These are phyloP conservation scores for Pisolithus sp. DNA, from an alignment of 768 basidiomycete species.

Conservation along the genomic window DNA sequence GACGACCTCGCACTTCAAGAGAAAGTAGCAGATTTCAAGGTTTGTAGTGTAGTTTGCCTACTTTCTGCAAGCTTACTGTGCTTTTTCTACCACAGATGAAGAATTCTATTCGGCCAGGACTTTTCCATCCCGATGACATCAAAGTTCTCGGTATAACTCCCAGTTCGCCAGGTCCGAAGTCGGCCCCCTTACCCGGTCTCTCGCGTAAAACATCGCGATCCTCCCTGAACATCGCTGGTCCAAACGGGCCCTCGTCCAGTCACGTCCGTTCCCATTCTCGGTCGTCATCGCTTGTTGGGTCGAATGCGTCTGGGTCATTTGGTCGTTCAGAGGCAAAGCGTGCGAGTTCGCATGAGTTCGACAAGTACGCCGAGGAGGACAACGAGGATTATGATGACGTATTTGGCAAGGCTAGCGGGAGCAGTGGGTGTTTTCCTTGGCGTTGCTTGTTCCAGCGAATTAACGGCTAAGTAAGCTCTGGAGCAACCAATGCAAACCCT, in stretches of 20 bases:
- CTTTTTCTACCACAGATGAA: conserved; percentile 42
- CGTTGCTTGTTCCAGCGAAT: not conserved
- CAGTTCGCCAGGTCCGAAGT: conserved; percentile 50
- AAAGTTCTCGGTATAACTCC: conserved; percentile 59
- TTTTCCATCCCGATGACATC: conserved; percentile 88
- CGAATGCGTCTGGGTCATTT: conserved; percentile 45
- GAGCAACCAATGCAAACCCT: conserved; percentile 68
- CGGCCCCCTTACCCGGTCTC: conserved; percentile 60
- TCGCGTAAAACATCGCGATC: conserved; percentile 49
- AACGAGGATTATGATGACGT: conserved; percentile 94
- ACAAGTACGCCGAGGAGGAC: conserved; percentile 83
- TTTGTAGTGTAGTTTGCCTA: conserved; percentile 22
- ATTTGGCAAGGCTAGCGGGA: conserved; percentile 71
- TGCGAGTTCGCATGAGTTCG: conserved; percentile 58
- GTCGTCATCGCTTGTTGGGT: conserved; percentile 49
- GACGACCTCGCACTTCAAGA: conserved; percentile 63
- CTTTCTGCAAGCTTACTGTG: not conserved
- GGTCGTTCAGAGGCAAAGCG: conserved; percentile 60
- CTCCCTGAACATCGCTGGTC: conserved; percentile 40
- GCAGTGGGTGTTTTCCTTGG: conserved; percentile 42
- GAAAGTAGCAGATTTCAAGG: conserved; percentile 83
- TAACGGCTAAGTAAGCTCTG: conserved; percentile 31
- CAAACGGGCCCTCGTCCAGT: conserved; percentile 20
- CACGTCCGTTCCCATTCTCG: conserved; percentile 45
- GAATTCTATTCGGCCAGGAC: conserved; percentile 62